These are phyloP conservation scores for Trichoderma koningiopsis DNA, from an alignment of 2,329 filamentous ascomycete genomes.

Conservation along the genomic window DNA sequence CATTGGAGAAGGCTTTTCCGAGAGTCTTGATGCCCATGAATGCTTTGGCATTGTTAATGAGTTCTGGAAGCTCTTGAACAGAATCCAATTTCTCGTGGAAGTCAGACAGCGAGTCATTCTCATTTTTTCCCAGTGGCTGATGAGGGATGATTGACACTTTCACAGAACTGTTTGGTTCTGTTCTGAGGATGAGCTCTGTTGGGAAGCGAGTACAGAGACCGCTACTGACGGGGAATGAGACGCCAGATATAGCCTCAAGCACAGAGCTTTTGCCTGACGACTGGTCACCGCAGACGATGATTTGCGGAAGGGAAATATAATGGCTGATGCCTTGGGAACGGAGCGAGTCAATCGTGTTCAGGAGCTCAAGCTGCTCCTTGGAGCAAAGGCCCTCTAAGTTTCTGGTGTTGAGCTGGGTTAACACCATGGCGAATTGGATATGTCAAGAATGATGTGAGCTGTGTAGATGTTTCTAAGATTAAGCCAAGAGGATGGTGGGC, in stretches of 20 bases:
- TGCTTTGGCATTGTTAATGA: conserved; percentile 45
- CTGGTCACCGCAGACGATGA: conserved; percentile 59
- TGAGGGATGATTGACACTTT: conserved; percentile 31
- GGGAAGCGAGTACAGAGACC: conserved; percentile 58
- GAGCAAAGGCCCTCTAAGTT: conserved; percentile 25
- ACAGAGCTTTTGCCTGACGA: conserved; percentile 60
- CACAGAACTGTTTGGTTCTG: conserved; percentile 27
- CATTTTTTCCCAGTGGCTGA: background rate
- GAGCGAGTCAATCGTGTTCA: conserved; percentile 42
- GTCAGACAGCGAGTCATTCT: conserved; percentile 16
- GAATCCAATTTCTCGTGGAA: conserved; percentile 21
- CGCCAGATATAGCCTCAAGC: conserved; percentile 57
- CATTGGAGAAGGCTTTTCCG: conserved; percentile 46
- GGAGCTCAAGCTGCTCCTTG: conserved; percentile 31
- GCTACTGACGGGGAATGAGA: conserved; percentile 55
- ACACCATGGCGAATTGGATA: background rate
- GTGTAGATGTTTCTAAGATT: background rate
- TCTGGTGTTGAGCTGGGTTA: conserved; percentile 3
- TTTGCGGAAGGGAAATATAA: conserved; percentile 46
- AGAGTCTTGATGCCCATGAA: conserved; percentile 52
- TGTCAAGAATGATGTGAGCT: background rate
- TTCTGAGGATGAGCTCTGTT: conserved; percentile 55
- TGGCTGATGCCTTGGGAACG: conserved; percentile 40
- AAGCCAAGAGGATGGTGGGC: no score
- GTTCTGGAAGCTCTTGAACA: conserved; percentile 25